Evolutionary conservation across 2,329 filamentous ascomycete genomes (phyloP), one percentile per base, ranked within the genome.

Genomic region (Aspergillus ustus): DNA sequence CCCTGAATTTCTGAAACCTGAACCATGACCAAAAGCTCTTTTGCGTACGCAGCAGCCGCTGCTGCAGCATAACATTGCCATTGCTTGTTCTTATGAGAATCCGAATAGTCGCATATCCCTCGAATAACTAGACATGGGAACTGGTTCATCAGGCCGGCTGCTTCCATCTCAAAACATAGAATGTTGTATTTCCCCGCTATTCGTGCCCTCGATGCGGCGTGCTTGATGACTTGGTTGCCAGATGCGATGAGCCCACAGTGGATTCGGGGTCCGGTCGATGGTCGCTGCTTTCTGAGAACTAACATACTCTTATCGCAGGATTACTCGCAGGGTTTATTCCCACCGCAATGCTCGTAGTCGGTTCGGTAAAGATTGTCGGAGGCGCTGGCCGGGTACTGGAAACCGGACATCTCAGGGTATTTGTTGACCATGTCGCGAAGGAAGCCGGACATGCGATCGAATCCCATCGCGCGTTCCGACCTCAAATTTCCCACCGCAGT

Each of bases 81-180:
- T 37, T 57, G 9, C 19, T 61, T 52, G 19, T 40, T 54, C n/a
- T 59, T 59, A 37, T 54, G 25, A 5, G 25, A 25, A 25, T 25
- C 25, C 25, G 25, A 25, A 5, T 25, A 25, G 25, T 25, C 25
- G 25, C 25, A 25, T 25, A 25, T 25, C 6, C 25, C 25, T 25
- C 25, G 25, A 25, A 25, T 25, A 5, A 25, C 25, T 5, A 25
- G 25, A 25, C 25, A 25, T 20, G 57, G 57, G 9, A 53, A 49
- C 6, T 22, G 22, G 11, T 60, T 48, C 58, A 55, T 55, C 44
- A 60, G 37, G 3, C 58, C 58, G 8, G 57, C 57, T 31, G 57
- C 50, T 31, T 59, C 51, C 57, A 25, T 25, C 25, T 25, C 25
- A 59, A 54, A 46, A 44, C 58, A 60, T 7, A 60, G 19, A 44